Percentiles rank a stretch among this genome's conserved stretches.
Conservation (phyloP, 2,329 filamentous ascomycete genomes). For the Daldinia sp. region DNA sequence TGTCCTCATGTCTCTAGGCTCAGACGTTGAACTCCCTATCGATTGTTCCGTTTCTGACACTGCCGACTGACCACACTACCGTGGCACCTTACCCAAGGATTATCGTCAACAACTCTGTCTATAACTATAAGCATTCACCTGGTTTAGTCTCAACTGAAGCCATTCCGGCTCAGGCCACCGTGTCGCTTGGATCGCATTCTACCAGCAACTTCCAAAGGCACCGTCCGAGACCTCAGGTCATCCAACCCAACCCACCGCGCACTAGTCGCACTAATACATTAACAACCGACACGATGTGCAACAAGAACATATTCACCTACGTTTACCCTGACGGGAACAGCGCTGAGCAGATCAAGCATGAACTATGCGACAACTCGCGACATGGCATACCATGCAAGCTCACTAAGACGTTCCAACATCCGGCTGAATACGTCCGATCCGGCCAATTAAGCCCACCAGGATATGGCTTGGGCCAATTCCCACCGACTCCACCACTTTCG, state of each 20-base stretch:
- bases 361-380: constrained; percentile 56
- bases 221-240: constrained; percentile 40
- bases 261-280: constrained; percentile 46
- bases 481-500: constrained; percentile 56
- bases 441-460: constrained; percentile 48
- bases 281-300: constrained; percentile 61
- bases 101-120: constrained; percentile 47
- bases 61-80: constrained; percentile 40
- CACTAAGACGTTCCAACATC: constrained; percentile 58
- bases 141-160: constrained; percentile 34
- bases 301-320: constrained; percentile 61
- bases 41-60: constrained; percentile 42
- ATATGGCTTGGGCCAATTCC: constrained; percentile 54
- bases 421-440: constrained; percentile 49
- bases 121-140: constrained; percentile 38
- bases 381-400: constrained; percentile 58
- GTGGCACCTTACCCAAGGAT: constrained; percentile 46
- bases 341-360: constrained; percentile 51
- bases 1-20: constrained; percentile 45
- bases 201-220: constrained; percentile 25
- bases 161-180: constrained; percentile 29
- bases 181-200: constrained; percentile 32
- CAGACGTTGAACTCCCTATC: constrained; percentile 39
- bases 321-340: constrained; percentile 60
- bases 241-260: constrained; percentile 45